These are phyloP conservation scores for Solanum lycopersicoides DNA, from an alignment of 257 asterid species.

Conservation along the genomic window DNA sequence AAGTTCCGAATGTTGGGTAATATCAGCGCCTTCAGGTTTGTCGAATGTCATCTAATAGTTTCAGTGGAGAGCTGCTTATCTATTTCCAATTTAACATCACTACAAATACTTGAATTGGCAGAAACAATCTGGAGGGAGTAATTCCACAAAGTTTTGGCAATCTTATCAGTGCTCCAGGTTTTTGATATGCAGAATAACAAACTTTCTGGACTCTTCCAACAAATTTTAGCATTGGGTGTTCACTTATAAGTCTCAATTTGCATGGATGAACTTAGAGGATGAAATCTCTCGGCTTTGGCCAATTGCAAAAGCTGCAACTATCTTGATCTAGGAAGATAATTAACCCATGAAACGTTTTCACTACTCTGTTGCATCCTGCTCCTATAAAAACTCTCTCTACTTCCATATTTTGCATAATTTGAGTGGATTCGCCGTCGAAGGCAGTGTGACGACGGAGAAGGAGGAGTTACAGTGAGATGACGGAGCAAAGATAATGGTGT, in stretches of 20 bases:
- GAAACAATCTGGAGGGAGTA: neutral
- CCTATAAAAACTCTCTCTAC: constrained; percentile 63
- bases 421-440: neutral
- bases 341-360: constrained; percentile 96
- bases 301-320: too few relatives aligned
- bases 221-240: too few relatives aligned
- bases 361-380: constrained; percentile 86
- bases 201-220: neutral
- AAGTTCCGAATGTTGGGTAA: neutral
- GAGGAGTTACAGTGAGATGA: neutral
- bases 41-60: neutral
- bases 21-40: neutral
- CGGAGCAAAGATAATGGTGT: neutral
- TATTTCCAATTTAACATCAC: too few relatives aligned
- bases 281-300: too few relatives aligned
- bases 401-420: constrained; percentile 13
- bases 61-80: neutral
- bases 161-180: neutral
- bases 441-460: neutral
- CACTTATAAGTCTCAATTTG: too few relatives aligned
- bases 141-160: neutral
- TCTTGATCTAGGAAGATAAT: too few relatives aligned
- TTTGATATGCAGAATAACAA: neutral
- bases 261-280: too few relatives aligned
- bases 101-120: too few relatives aligned